These are phyloP conservation scores for Leishmania tropica DNA, from an alignment of 208 protist genomes.

Conservation along the genomic window DNA sequence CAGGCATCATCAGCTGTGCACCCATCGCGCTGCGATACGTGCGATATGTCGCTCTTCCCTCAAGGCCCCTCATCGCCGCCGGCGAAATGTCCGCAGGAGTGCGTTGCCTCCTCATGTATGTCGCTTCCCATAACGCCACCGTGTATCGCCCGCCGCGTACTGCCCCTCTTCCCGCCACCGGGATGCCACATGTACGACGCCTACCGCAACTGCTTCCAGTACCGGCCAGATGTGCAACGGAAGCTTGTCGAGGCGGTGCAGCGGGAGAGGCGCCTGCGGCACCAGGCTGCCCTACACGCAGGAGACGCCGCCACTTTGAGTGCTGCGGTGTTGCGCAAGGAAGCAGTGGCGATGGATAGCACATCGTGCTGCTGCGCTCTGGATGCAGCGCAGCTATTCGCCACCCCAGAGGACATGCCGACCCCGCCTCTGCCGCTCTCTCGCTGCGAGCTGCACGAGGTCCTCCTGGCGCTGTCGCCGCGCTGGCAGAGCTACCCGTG, in stretches of 20 bases:
- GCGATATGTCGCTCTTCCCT: not conserved
- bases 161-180: conserved; percentile 11
- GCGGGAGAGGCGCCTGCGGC: not conserved
- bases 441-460: conserved; percentile 56
- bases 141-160: conserved; percentile 14
- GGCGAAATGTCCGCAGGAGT: not conserved
- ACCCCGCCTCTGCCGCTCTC: conserved; percentile 36
- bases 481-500: conserved; percentile 57
- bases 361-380: conserved; percentile 22
- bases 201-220: conserved; percentile 27
- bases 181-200: conserved; percentile 30
- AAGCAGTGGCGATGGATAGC: not conserved
- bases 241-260: conserved; percentile 9
- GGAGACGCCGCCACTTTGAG: not conserved
- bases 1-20: not conserved
- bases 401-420: conserved; percentile 13
- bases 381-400: conserved; percentile 26
- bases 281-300: not conserved
- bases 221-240: conserved; percentile 20
- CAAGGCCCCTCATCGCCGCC: not conserved
- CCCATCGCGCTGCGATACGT: not conserved
- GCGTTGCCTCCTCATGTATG: not conserved
- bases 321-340: not conserved
- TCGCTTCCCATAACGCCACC: conserved; percentile 17
- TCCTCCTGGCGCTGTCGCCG: conserved; percentile 42